Evolutionary conservation across 768 basidiomycete species (phyloP).

Genomic region (Plicaturopsis crispa): DNA sequence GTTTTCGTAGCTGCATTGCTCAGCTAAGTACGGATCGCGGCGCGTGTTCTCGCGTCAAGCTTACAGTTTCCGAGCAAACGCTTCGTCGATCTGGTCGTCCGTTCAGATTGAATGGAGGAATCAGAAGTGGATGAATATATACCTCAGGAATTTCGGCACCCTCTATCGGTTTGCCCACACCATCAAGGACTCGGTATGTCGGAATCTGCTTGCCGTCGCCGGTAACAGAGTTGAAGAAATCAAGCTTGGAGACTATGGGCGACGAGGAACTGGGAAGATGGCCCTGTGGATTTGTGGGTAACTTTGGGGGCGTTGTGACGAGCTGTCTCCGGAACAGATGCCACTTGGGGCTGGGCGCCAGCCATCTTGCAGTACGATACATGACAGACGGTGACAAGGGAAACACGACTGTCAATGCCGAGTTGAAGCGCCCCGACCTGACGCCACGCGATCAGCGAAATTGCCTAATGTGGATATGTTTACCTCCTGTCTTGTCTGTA

Average conservation of each 20-base stretch:
- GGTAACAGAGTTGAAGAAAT: slow-evolving; percentile 77
- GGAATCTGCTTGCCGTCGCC: slow-evolving; percentile 61
- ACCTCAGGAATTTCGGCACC: slow-evolving; percentile 76
- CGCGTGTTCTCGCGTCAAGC: slow-evolving; percentile 9
- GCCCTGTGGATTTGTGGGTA: slow-evolving; percentile 17
- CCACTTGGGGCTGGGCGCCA: neutral
- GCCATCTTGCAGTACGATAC: neutral
- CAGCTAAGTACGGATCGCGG: slow-evolving; percentile 1
- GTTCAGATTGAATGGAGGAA: neutral
- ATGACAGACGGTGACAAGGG: neutral
- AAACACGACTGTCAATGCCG: neutral
- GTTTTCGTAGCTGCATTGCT: slow-evolving; percentile 50
- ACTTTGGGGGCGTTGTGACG: slow-evolving; percentile 3
- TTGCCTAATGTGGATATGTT: slow-evolving; percentile 18
- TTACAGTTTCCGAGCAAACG: slow-evolving; percentile 57
- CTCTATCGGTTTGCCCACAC: slow-evolving; percentile 63
- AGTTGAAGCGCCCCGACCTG: neutral
- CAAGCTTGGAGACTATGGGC: slow-evolving; percentile 59
- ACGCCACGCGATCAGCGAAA: slow-evolving; percentile 15
- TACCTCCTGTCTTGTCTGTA: too few species aligned
- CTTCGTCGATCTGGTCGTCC: slow-evolving; percentile 50
- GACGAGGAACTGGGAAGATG: slow-evolving; percentile 37
- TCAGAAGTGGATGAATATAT: slow-evolving; percentile 10
- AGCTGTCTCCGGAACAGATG: neutral
- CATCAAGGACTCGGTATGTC: slow-evolving; percentile 81